Evolutionary conservation across 2,329 filamentous ascomycete species (phyloP).

Genomic region (Curvularia sp.): DNA sequence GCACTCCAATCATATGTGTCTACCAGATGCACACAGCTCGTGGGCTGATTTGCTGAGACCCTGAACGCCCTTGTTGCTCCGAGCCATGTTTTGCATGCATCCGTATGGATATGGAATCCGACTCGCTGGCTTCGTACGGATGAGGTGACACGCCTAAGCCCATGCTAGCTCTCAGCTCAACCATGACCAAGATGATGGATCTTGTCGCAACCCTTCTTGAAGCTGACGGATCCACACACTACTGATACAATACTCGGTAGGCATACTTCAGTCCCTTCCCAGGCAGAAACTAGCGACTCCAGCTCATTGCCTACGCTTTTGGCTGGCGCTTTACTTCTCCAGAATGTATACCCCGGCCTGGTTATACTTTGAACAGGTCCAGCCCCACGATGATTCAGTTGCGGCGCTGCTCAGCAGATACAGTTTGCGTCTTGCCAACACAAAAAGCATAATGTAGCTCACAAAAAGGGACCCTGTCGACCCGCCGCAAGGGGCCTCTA

Average conservation of each 20-base stretch:
- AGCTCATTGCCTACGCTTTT: neutral
- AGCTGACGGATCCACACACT: neutral
- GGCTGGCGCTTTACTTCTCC: no score
- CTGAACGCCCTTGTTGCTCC: neutral
- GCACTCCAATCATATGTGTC: neutral
- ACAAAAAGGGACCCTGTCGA: constrained; percentile 1
- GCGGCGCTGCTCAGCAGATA: no score
- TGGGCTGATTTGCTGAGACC: neutral
- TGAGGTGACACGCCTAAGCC: neutral
- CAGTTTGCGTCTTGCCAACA: neutral
- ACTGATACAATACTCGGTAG: neutral
- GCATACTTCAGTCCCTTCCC: neutral
- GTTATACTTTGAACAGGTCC: neutral
- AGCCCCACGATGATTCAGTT: neutral
- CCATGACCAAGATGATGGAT: neutral
- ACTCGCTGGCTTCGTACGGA: neutral
- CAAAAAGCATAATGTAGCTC: neutral
- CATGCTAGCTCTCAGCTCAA: neutral
- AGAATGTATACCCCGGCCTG: no score
- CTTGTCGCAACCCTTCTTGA: neutral
- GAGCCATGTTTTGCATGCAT: neutral
- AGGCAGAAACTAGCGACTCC: constrained; percentile 3
- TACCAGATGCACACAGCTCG: neutral
- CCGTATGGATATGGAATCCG: neutral
- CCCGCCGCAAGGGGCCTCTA: constrained; percentile 6